Base-by-base conservation (phyloP, 805 yeast genomes). In the Diddensiella santjacobensis region DNA sequence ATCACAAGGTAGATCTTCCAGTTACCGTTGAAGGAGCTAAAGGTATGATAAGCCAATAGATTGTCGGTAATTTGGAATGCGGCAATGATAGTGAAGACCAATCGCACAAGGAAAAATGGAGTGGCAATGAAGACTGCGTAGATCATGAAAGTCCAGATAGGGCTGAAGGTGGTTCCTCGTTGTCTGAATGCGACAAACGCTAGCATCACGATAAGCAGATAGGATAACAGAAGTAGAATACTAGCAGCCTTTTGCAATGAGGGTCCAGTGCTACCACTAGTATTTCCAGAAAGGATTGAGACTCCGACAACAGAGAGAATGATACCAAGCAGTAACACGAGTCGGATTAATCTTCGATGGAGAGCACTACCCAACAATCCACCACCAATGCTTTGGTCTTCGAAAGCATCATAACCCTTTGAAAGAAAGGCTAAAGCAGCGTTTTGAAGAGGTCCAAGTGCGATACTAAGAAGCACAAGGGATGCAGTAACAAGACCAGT, bases 1-100 rank as follows among this genome's bases (percentile, higher is more conserved):
- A 65, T 87, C 88, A 3, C 95, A 91, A 1, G 87, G 80, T 66
- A 86, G 84, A 51, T 72, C 74, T 45, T 78, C 73, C 59, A 86
- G 70, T 50, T 44, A 11, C 56, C 56, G 29, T 47, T 47, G 31
- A 47, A 52, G 22, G 30, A 17, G 23, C 52, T 50, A 37, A 50
- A 52, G 18, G 44, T 47, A 6, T 31, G 44, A 26, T 44, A 44
- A 8, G 30, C 17, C n/a, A 29, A 31, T n/a, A 50, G 8, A 38
- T 39, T 40, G 15, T 19, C 36, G 31, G 30, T 19, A 20, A 40
- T 19, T 3, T 44, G 38, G 47, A 52, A 52, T 4, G 50, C 52
- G 10, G 49, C 40, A 3, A 40, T 39, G 10, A 52, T n/a, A 2
- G 42, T 6, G 45, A 26, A 47, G 10, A 42, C 29, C 19, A 48